Evolutionary conservation across 768 basidiomycete species (phyloP).

Genomic region (Kwoniella pini): DNA sequence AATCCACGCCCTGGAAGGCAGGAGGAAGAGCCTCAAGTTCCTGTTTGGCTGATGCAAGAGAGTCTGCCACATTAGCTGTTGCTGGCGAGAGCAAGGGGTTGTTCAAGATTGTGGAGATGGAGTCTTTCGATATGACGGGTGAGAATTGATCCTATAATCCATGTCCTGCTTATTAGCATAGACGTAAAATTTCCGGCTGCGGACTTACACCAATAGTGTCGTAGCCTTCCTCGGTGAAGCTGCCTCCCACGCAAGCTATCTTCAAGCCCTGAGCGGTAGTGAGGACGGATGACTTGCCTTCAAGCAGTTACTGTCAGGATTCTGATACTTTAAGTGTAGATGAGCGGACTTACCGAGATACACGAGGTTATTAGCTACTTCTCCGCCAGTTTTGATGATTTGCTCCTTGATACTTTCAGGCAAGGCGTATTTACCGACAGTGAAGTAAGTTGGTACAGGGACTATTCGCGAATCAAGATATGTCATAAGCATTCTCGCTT

Average conservation of each 20-base stretch:
- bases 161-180: neutral
- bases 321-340: too few species aligned
- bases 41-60: constrained; percentile 69
- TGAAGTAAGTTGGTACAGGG: constrained; percentile 87
- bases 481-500: too few species aligned
- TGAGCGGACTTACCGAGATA: constrained; percentile 69
- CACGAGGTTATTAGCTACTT: constrained; percentile 78
- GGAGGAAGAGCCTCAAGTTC: constrained; percentile 65
- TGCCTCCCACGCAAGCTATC: constrained; percentile 79
- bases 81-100: constrained; percentile 25
- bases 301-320: too few species aligned
- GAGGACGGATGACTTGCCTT: constrained; percentile 80
- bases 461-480: constrained; percentile 58
- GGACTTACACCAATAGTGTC: constrained; percentile 49
- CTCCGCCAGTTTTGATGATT: constrained; percentile 72
- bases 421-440: constrained; percentile 77
- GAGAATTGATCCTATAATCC: constrained; percentile 28
- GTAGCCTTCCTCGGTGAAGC: constrained; percentile 62
- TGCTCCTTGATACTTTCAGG: constrained; percentile 73
- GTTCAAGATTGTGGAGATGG: constrained; percentile 54
- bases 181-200: neutral
- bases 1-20: constrained; percentile 62
- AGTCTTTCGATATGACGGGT: constrained; percentile 28
- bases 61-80: constrained; percentile 49
- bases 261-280: constrained; percentile 76